Evolutionary conservation across 2,329 filamentous ascomycete species (phyloP), one percentile per base, ranked within the genome.

Genomic region (Exophiala alcalophila): DNA sequence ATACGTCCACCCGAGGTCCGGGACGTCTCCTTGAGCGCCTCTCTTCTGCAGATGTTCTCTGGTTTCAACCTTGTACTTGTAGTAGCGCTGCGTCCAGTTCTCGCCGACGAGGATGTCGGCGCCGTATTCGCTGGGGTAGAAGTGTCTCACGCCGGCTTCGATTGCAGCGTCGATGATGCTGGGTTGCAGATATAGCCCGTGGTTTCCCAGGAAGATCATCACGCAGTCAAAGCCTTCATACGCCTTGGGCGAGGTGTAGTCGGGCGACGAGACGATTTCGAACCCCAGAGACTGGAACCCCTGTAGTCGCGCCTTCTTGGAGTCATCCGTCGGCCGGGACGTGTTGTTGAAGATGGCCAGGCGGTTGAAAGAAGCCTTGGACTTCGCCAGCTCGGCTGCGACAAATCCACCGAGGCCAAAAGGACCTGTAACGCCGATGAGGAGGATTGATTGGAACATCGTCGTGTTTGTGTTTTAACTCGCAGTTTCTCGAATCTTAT

Each of bases 81-180:
- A 47, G 30, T 47, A 50, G 12, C 37, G 38, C 18, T 47, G 44
- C 3, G 38, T 35, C 40, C 31, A 40, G 36, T 44, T 50, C 28
- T 40, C 19, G 10, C 35, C 44, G 14, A 42, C 32, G 9, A 34
- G 35, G 9, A 51, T 18, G 29, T 51, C 49, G 10, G 49, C 42
- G 10, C 44, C 49, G 27, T 40, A 51, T 23, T 68, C 64, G 40
- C 63, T 67, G 7, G 65, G 66, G 30, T 64, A 63, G 55, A 66
- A 68, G 19, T 64, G 62, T 46, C 64, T 66, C 21, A 69, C 66
- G 4, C 65, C 62, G 11, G 65, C 66, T 19, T 48, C 42, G 34
- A 69, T 57, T 6, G 60, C 53, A 27, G 65, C 63, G 53, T 69
- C 61, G 25, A 69, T 68, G 24, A 69, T 55, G n/a, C 57, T 55